These are phyloP conservation scores for Stachybotrys chlorohalonatus DNA, from an alignment of 2,329 filamentous ascomycete species.

Conservation along the genomic window DNA sequence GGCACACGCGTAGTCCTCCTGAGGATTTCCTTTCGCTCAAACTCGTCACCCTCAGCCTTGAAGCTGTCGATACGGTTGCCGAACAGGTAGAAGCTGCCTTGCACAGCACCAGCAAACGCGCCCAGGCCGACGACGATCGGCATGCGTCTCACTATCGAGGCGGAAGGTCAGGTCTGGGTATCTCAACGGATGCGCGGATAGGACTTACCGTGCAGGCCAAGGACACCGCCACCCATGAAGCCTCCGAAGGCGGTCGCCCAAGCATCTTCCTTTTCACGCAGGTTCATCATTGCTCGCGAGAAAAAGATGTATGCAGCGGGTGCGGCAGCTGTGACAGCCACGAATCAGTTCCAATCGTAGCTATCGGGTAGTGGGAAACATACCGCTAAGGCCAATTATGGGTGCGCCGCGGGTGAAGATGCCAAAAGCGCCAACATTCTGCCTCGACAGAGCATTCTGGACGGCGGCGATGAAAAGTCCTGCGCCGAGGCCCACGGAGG, in stretches of 20 bases:
- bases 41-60: conserved; percentile 57
- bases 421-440: conserved; percentile 72
- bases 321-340: conserved; percentile 35
- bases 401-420: conserved; percentile 72
- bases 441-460: conserved; percentile 77
- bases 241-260: conserved; percentile 69
- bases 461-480: conserved; percentile 69
- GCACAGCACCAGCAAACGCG: conserved; percentile 40
- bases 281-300: conserved; percentile 68
- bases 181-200: background rate
- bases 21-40: conserved; percentile 64
- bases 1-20: conserved; percentile 67
- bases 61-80: conserved; percentile 47
- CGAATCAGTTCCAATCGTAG: background rate
- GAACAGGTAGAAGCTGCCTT: conserved; percentile 60
- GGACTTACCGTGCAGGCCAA: conserved; percentile 63
- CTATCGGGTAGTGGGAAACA: conserved; percentile 2
- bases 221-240: conserved; percentile 62
- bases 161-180: background rate
- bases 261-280: conserved; percentile 74
- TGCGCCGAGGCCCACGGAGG: conserved; percentile 53
- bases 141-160: conserved; percentile 39
- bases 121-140: conserved; percentile 64
- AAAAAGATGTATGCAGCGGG: conserved; percentile 73
- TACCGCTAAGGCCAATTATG: conserved; percentile 49